Evolutionary conservation across 2,329 filamentous ascomycete genomes (phyloP), one percentile per base, ranked within the genome.

Genomic region (Apiospora koreana): DNA sequence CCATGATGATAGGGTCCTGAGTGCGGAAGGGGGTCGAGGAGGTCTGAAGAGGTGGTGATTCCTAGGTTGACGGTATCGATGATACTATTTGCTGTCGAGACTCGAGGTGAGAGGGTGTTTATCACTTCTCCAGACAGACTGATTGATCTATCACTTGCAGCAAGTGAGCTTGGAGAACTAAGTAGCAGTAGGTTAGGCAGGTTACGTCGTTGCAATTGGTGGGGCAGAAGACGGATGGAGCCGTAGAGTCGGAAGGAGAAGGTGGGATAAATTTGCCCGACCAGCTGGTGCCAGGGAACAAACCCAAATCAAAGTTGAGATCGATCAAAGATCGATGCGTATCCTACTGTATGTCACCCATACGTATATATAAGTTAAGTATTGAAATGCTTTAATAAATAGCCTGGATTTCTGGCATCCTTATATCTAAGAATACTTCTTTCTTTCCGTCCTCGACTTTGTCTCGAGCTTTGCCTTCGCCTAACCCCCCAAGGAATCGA

Each of bases 131-230:
- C 35, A 18, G 35, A 65, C 62, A 12, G 25, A 35, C 50, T 58
- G 50, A 31, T 25, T 31, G 50, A 58, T 62, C 31, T 35, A 21
- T 62, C n/a, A 10, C 31, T 62, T 31, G 54, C 54, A 62, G 54
- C 54, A 31, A 62, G 54, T 23, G 18, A 62, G 54, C 54, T 62
- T 62, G 54, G 50, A 62, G 50, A 58, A 58, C 25, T 48, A 48
- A 9, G 35, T 35, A 35, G 35, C 8, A 35, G 48, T 48, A 54
- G 28, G 31, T 18, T 35, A 35, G 35, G 35, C 8, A 38, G 54
- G 54, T 62, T 62, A 62, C 54, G 54, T 62, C 54, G 54, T 62
- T 38, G 31, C 54, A 62, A 38, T n/a, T 54, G 54, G 54, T 62
- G 54, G 54, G 54, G 54, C 28, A 35, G 21, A n/a, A 38, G 31